These are phyloP conservation scores for Oryza australiensis DNA, from an alignment of 176 grass and related monocot species.

Conservation along the genomic window DNA sequence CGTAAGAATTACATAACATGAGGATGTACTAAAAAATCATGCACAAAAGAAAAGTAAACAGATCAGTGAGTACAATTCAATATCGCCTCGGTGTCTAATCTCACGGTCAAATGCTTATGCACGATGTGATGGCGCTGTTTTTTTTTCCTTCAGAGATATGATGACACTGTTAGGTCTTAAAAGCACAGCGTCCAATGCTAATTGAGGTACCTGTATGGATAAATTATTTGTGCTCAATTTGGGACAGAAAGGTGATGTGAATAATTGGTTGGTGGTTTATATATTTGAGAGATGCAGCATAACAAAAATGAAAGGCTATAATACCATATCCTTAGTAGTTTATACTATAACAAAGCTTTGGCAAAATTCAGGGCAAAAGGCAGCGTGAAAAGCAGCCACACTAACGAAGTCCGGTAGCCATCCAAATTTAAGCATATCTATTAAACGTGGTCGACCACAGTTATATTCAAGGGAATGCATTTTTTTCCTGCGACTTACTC, in stretches of 20 bases:
- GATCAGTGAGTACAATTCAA: neutral
- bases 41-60: neutral
- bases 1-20: too few relatives aligned
- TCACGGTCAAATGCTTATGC: neutral
- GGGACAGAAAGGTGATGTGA: neutral
- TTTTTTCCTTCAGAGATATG: neutral
- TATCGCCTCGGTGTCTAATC: neutral
- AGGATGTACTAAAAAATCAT: neutral
- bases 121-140: neutral
- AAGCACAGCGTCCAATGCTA: neutral
- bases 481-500: too few relatives aligned
- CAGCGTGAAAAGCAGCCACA: neutral
- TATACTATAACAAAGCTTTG: neutral
- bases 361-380: neutral
- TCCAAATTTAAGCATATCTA: neutral
- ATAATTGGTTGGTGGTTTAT: neutral
- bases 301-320: neutral
- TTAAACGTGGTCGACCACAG: neutral
- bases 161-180: neutral
- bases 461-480: neutral
- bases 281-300: neutral
- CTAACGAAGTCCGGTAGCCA: neutral
- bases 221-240: neutral
- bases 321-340: neutral
- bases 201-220: neutral